phyloP scores from a whole-genome alignment of 495 filamentous ascomycete genomes.

The Aspergillus olivimuriae region DNA sequence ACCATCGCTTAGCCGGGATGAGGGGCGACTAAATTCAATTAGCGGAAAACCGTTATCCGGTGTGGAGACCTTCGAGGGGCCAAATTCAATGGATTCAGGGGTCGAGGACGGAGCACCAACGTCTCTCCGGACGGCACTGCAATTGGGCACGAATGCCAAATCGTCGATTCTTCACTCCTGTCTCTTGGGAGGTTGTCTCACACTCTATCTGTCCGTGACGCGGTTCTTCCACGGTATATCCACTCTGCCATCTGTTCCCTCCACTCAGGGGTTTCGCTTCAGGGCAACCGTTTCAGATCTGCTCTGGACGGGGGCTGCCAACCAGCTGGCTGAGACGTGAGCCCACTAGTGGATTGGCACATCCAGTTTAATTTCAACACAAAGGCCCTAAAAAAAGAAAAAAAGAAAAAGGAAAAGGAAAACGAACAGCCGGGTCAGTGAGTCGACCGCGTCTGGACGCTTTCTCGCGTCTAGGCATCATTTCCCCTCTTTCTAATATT shows the following conservation, averaged over 20 bases:
- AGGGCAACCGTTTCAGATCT: conserved; percentile 8
- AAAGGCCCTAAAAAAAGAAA: conserved; percentile 7
- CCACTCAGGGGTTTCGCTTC: conserved; percentile 8
- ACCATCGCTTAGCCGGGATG: conserved; percentile 1
- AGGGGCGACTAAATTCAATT: not conserved
- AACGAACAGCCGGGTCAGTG: not conserved
- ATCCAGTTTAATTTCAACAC: conserved; percentile 12
- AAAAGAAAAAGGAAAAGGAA: too few species aligned
- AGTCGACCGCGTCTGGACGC: not conserved
- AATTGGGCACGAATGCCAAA: not conserved
- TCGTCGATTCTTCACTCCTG: not conserved
- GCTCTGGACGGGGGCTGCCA: conserved; percentile 6
- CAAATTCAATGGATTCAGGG: conserved; percentile 10
- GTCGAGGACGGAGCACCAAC: not conserved
- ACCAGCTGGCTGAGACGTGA: conserved; percentile 2
- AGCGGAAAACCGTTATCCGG: conserved; percentile 14
- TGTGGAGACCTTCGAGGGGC: conserved; percentile 9
- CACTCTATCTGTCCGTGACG: not conserved
- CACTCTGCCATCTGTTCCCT: not conserved
- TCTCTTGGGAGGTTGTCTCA: not conserved
- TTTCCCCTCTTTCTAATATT: not conserved
- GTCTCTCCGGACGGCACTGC: not conserved
- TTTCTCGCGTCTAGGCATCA: not conserved
- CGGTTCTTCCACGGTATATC: not conserved
- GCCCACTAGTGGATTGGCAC: conserved; percentile 10